Evolutionary conservation across 768 basidiomycete species (phyloP).

Genomic region (Mycena amicta): DNA sequence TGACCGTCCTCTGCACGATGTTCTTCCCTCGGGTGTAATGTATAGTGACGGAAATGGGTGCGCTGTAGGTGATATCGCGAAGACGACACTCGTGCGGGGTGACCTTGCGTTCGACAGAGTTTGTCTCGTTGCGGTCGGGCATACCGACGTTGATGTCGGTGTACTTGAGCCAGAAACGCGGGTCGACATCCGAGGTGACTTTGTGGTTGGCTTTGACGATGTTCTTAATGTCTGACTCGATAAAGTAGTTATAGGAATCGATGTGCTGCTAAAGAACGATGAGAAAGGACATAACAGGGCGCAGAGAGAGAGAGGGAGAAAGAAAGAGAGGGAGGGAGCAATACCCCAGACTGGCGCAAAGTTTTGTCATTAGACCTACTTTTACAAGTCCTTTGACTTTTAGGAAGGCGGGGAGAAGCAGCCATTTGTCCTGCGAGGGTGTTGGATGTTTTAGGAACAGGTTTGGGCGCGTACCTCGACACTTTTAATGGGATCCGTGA

Average conservation of each 20-base stretch:
- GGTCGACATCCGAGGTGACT: conserved; percentile 95
- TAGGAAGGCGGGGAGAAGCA: conserved; percentile 92
- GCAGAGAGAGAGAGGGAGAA: background rate
- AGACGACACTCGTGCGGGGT: conserved; percentile 98
- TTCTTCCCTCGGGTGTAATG: conserved; percentile 92
- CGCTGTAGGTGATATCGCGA: conserved; percentile 92
- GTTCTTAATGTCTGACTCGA: conserved; percentile 95
- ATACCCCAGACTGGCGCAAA: too few relatives aligned
- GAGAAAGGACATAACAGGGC: background rate
- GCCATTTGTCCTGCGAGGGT: conserved; percentile 89
- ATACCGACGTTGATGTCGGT: conserved; percentile 92
- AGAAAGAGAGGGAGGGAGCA: too few relatives aligned
- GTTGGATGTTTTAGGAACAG: conserved; percentile 8
- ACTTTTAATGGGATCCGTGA: conserved; percentile 89
- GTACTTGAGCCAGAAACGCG: conserved; percentile 95
- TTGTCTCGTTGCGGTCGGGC: conserved; percentile 85
- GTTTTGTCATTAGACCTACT: too few relatives aligned
- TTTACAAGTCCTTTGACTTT: conserved; percentile 89
- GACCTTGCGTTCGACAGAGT: conserved; percentile 76
- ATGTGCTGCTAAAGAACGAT: conserved; percentile 88
- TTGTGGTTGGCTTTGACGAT: conserved; percentile 93
- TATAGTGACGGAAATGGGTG: conserved; percentile 90
- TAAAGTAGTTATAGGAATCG: conserved; percentile 98
- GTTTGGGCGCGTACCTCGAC: conserved; percentile 74
- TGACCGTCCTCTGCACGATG: conserved; percentile 84